Base-by-base conservation (phyloP, 148 eudicot species). In the Camellia sinensis region DNA sequence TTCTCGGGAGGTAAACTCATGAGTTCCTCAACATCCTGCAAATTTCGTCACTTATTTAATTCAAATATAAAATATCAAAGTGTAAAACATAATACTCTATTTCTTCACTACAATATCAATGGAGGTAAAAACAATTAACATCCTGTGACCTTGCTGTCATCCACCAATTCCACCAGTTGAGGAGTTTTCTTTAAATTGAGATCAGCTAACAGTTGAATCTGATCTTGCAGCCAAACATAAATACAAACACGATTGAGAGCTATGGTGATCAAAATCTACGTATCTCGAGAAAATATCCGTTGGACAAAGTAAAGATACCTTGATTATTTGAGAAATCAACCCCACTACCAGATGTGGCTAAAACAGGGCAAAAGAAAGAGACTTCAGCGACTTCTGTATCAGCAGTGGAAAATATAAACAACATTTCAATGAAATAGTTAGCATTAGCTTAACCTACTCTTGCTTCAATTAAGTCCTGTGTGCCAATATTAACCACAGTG, bases 401-500 rank as follows among this genome's bases (percentile, higher is more conserved):
- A 50, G 41, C 44, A 14, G 52, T 70, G 69, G 19, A 67, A n/a
- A 65, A 80, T 12, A 52, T 41, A 29, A 29, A 18, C 63, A 73
- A 71, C 62, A 15, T 18, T 18, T 15, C 44, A 54, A 44, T 65
- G 7, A 21, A 57, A 67, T 44, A 46, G 53, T 56, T 9, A 37
- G 71, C 21, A 71, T 43, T 46, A 53, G 29, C 59, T 73, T 21
- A 76, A 85, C 97, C 86, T 86, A 94, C 98, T 84, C 97, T 91
- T 73, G 84, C 93, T 84, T 94, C 98, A 71, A 88, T 89, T 78
- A 94, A 77, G 83, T 94, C 98, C 72, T 92, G 95, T 66, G 95
- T 89, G 80, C 98, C 97, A 75, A 94, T 92, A 73, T 94, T 94
- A 40, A 94, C 98, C 56, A 94, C 98, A 9, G 98, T 94, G 86